phyloP scores from a whole-genome alignment of 768 basidiomycete species.

The Clitopilus passeckerianus region DNA sequence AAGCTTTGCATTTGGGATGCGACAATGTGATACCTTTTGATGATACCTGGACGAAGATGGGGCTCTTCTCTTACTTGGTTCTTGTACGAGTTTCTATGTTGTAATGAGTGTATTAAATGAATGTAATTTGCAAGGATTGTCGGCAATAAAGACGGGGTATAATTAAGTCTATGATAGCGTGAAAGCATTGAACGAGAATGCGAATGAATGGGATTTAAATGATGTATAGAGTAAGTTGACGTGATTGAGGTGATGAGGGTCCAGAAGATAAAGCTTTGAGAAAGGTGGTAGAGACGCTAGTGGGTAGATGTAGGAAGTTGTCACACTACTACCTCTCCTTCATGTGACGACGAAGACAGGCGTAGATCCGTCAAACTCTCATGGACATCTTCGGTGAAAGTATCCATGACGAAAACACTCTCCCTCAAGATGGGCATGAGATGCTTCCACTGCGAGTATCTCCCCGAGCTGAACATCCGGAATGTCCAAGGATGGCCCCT shows the following conservation, averaged over 20 bases:
- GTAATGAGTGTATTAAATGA: slow-evolving; percentile 2
- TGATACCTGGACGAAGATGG: not conserved
- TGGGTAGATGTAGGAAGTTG: too few species aligned
- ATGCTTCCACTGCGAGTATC: not conserved
- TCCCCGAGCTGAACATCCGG: not conserved
- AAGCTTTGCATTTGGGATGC: too few species aligned
- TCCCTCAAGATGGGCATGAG: not conserved
- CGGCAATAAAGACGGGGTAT: not conserved
- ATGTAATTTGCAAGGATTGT: not conserved
- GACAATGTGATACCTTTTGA: not conserved
- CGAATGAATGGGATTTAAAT: not conserved
- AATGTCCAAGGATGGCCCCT: not conserved
- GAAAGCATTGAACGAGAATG: not conserved
- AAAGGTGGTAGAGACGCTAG: too few species aligned
- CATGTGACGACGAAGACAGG: not conserved
- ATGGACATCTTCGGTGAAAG: not conserved
- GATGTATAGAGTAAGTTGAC: not conserved
- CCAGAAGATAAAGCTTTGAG: too few species aligned
- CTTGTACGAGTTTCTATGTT: not conserved
- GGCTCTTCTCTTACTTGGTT: not conserved
- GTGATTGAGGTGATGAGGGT: not conserved
- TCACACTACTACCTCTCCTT: not conserved
- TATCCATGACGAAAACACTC: not conserved
- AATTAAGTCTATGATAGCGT: not conserved
- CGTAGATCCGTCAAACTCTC: not conserved